These are phyloP conservation scores for Daedalea quercina DNA, from an alignment of 768 basidiomycete species.

Conservation along the genomic window DNA sequence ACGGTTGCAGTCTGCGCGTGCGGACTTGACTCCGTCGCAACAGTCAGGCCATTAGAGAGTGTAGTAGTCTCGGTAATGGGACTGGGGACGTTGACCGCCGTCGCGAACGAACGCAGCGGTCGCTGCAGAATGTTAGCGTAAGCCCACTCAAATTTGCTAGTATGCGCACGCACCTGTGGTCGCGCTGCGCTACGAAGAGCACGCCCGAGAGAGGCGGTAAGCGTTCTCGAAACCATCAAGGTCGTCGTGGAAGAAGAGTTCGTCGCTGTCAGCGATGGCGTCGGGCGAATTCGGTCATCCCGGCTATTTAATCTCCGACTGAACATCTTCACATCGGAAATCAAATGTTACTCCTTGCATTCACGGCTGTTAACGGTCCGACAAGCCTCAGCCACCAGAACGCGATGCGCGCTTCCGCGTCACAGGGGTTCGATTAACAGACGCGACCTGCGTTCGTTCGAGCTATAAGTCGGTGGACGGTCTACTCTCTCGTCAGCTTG, in stretches of 20 bases:
- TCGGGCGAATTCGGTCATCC: slow-evolving; percentile 20
- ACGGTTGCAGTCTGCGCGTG: slow-evolving; percentile 97
- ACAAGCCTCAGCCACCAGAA: neutral
- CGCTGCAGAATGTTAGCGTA: slow-evolving; percentile 25
- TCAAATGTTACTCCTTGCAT: too few species aligned
- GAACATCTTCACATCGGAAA: neutral
- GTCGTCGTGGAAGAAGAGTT: slow-evolving; percentile 23
- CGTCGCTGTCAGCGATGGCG: slow-evolving; percentile 16
- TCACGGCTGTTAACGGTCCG: neutral
- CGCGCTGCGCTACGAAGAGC: slow-evolving; percentile 32
- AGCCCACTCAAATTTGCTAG: neutral
- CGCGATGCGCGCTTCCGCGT: neutral
- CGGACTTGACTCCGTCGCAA: slow-evolving; percentile 87
- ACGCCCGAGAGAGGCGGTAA: slow-evolving; percentile 38
- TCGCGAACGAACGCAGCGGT: slow-evolving; percentile 66
- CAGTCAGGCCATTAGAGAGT: slow-evolving; percentile 89
- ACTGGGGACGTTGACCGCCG: slow-evolving; percentile 52
- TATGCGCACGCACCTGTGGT: slow-evolving; percentile 25
- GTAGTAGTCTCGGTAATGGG: slow-evolving; percentile 90
- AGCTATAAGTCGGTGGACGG: too few species aligned
- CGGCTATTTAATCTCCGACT: neutral
- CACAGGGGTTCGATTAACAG: too few species aligned
- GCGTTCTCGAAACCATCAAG: slow-evolving; percentile 41
- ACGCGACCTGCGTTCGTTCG: too few species aligned
- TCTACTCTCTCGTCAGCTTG: too few species aligned